Evolutionary conservation across 345 rosid genomes (phyloP), one percentile per base, ranked within the genome.

Genomic region (Bretschneidera sinensis): DNA sequence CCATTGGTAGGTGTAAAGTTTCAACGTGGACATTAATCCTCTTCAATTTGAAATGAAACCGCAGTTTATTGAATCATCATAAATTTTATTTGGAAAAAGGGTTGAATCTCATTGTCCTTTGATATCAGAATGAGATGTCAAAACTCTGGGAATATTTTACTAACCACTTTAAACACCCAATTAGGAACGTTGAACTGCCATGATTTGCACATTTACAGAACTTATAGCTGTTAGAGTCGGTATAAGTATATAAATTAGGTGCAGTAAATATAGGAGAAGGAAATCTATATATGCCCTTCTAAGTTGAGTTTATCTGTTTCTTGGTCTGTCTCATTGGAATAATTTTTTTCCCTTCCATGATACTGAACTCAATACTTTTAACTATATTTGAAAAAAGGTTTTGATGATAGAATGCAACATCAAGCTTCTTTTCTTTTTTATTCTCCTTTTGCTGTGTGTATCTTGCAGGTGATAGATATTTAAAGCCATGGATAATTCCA

Each of bases 401-500:
- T n/a, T 9, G 16, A 16, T 15, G 17, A 16, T 15, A 6, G 22
- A 51, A n/a, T 43, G 14, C 25, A 43, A 22, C 22, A 54, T 17
- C 34, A 8, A 31, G 23, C 50, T 17, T 23, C 21, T 7, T 23
- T 5, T 39, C 15, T 39, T 24, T 54, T 24, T 13, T 9, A 31
- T 31, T 55, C 6, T n/a, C 28, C 18, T n/a, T 23, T 54, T 35
- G 14, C 1, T 11, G 5, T 39, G 9, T 49, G 10, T 16, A 31
- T 43, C 43, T 54, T 25, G 63, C 77, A 86, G 89, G 92, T 22
- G 92, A 86, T 70, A 69, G 87, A 74, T 86, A 83, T 71, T 68
- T 86, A 66, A 83, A 86, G 47, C 92, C 92, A 50, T 86, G 87
- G 85, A 84, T 86, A 15, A 86, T 86, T 48, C 87, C 87, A 2